A percentile compares a stretch with the other conserved stretches of the same genome.
These are phyloP conservation scores for Hydrangea macrophylla DNA, from an alignment of 148 eudicot genomes.

Conservation along the genomic window DNA sequence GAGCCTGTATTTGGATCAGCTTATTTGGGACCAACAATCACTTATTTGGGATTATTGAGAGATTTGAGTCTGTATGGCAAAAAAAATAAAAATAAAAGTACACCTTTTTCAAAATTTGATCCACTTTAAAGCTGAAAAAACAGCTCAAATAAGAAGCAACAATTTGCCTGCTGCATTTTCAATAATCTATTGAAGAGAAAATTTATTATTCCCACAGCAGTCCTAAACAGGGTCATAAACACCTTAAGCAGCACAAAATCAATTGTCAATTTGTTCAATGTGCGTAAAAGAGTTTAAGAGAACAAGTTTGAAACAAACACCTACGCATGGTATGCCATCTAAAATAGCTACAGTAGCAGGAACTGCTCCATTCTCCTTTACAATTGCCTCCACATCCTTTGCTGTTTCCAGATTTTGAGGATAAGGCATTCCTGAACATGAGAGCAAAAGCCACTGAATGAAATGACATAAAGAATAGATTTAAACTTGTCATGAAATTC, in stretches of 20 bases:
- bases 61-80: too few species aligned
- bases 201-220: too few species aligned
- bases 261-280: neutral
- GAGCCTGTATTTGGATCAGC: too few species aligned
- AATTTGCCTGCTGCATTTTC: too few species aligned
- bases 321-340: slow-evolving; percentile 86
- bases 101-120: too few species aligned
- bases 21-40: too few species aligned
- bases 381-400: slow-evolving; percentile 79
- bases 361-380: slow-evolving; percentile 79
- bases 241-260: neutral
- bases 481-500: neutral
- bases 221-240: too few species aligned
- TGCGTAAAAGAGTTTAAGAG: slow-evolving; percentile 6
- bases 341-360: slow-evolving; percentile 94
- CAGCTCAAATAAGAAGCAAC: too few species aligned
- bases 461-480: neutral
- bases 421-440: slow-evolving; percentile 84
- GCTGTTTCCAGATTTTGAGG: slow-evolving; percentile 90
- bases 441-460: neutral
- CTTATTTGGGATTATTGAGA: too few species aligned
- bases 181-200: too few species aligned
- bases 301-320: slow-evolving; percentile 33
- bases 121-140: too few species aligned
- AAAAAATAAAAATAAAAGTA: too few species aligned